Evolutionary conservation across 495 filamentous ascomycete species (phyloP), one percentile per base, ranked within the genome.

Genomic region (Neurospora hispaniola): DNA sequence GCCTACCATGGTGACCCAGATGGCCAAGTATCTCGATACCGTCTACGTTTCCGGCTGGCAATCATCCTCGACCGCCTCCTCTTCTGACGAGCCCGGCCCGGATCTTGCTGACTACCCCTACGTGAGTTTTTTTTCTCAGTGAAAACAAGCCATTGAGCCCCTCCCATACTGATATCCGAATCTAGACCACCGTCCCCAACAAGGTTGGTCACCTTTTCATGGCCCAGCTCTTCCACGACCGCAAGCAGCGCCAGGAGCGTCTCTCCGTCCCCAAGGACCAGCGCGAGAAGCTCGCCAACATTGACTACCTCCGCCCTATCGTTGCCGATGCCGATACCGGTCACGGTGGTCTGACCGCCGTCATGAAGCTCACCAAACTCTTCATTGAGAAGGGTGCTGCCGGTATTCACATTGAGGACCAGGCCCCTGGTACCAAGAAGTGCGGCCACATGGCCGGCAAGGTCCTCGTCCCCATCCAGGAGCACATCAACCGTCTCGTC

Each of bases 371-470:
- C 71, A 99, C 96, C 70, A 97, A 97, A 85, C 87, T 99, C 20
- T 99, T 99, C 84, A 84, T 99, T 74, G 96, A 99, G 86, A 94
- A 94, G 77, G 96, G 96, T 79, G 96, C 96, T 42, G 96, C 96
- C 54, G 96, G 96, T 77, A 97, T 99, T 78, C 96, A 99, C 82
- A 98, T 99, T 75, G 96, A 99, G 83, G 96, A 99, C 80, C 96
- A 99, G 83, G 96, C 96, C 11, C 95, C 96, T 2, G 96, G 96
- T 48, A 99, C 96, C 44, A 99, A 99, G 89, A 99, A 99, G 86
- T 99, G 96, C 79, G 96, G 96, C 72, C 96, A 99, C 84, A 99
- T 99, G 96, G 96, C 96, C 75, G 96, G 96, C 76, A 99, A 99
- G 86, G 96, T 99, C 41, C 87, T 99, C 69, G 96, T 99, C 70